phyloP scores from a whole-genome alignment of 768 basidiomycete species.

The Termitomyces sp. region DNA sequence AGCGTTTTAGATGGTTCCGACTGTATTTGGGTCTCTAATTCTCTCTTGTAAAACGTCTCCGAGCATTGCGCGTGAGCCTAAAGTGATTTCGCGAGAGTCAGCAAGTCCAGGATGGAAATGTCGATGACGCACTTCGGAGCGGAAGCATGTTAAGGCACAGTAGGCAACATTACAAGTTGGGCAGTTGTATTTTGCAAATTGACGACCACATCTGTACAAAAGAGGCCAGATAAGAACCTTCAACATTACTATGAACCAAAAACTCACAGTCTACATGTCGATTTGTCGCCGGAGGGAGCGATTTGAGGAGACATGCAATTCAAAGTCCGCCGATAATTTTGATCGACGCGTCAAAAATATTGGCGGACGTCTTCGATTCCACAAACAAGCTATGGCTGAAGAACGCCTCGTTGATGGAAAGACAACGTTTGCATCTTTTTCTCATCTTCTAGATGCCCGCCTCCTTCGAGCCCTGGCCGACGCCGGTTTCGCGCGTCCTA shows the following conservation, averaged over 20 bases:
- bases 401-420: slow-evolving; percentile 40
- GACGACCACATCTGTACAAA: slow-evolving; percentile 57
- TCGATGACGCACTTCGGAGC: slow-evolving; percentile 49
- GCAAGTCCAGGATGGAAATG: slow-evolving; percentile 1
- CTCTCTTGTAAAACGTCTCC: slow-evolving; percentile 75
- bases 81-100: neutral
- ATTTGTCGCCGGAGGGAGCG: slow-evolving; percentile 17
- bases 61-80: slow-evolving; percentile 70
- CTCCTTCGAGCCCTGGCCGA: slow-evolving; percentile 88
- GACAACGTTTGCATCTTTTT: slow-evolving; percentile 53
- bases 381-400: slow-evolving; percentile 32
- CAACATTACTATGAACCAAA: neutral
- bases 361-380: neutral
- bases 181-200: slow-evolving; percentile 77
- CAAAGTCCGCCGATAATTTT: slow-evolving; percentile 21
- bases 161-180: slow-evolving; percentile 77
- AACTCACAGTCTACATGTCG: slow-evolving; percentile 40
- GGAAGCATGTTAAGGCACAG: slow-evolving; percentile 77
- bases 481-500: slow-evolving; percentile 85
- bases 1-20: slow-evolving; percentile 46
- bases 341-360: slow-evolving; percentile 3
- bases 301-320: slow-evolving; percentile 15
- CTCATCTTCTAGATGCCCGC: slow-evolving; percentile 77
- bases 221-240: neutral
- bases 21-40: slow-evolving; percentile 60